Conservation (phyloP, 1,139 yeast species). For the Suhomyces panamericanus region DNA sequence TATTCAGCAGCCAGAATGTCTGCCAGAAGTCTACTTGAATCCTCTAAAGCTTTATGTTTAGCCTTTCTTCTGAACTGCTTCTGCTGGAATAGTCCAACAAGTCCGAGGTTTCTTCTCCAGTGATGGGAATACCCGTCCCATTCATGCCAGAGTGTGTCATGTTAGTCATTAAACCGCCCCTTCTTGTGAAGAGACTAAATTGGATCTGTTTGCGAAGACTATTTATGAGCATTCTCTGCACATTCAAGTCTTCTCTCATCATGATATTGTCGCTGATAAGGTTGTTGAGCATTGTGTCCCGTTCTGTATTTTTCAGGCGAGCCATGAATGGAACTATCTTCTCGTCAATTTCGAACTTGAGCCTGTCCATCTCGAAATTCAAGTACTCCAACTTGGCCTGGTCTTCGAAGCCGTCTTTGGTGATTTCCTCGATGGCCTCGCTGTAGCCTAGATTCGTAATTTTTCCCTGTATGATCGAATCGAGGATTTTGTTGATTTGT, state of each 20-base stretch:
- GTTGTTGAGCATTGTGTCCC: conserved; percentile 39
- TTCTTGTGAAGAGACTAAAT: conserved; percentile 45
- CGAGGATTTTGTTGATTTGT: conserved; percentile 49
- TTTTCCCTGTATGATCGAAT: conserved; percentile 52
- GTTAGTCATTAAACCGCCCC: conserved; percentile 13
- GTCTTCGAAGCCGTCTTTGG: conserved; percentile 27
- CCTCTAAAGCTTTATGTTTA: conserved; percentile 32
- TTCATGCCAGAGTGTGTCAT: neutral
- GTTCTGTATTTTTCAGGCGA: conserved; percentile 28
- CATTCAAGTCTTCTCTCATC: conserved; percentile 50
- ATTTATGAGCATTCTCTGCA: conserved; percentile 47
- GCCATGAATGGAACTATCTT: conserved; percentile 41
- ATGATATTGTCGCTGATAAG: conserved; percentile 46
- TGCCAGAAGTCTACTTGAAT: too few species aligned
- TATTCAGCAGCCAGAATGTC: too few species aligned
- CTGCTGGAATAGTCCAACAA: conserved; percentile 25
- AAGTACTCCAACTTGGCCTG: conserved; percentile 38
- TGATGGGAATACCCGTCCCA: conserved; percentile 2
- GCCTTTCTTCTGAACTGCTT: conserved; percentile 39
- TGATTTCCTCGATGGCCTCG: conserved; percentile 48
- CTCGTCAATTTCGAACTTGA: conserved; percentile 45
- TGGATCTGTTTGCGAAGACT: conserved; percentile 54
- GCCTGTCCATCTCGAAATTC: conserved; percentile 41
- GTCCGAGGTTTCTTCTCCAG: conserved; percentile 12
- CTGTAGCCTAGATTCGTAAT: conserved; percentile 53